Evolutionary conservation across 2,329 filamentous ascomycete species (phyloP), one percentile per base, ranked within the genome.

Genomic region (Rhynchosporium secalis): DNA sequence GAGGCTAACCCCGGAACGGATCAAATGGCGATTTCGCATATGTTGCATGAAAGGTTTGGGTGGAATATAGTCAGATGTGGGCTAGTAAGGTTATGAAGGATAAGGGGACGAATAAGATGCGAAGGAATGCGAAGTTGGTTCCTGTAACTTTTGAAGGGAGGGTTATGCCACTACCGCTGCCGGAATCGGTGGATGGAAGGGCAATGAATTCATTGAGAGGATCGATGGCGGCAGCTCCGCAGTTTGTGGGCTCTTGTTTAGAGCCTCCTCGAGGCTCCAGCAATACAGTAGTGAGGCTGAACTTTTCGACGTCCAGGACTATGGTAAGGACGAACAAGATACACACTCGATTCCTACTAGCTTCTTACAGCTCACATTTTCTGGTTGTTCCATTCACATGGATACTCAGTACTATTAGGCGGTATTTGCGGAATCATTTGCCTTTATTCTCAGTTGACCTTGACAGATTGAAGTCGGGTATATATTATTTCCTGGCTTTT

Each of bases 51-150:
- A 36, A 28, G 56, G 33, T 57, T 48, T 45, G 56, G 58, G 41
- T 63, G 26, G 46, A 49, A 40, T 47, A 61, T 20, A 52, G 60
- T 7, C 56, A 57, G 28, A 58, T 56, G 31, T 65, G 56, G n/a
- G 40, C 66, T 29, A 62, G 59, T 43, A 62, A 51, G 49, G 52
- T 66, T 36, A 60, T 65, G 55, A 68, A 65, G 55, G 59, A 47
- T 9, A 61, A 59, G 43, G 59, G 56, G 12, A 63, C 47, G 41
- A 67, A 65, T 54, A 56, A 48, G 61, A 29, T 60, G 4, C 60
- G 56, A 33, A 58, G 61, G 57, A 64, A 49, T 47, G 48, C 63
- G n/a, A 61, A 60, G 38, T 10, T 64, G 9, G 52, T 62, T 26
- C 41, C 48, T 6, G 56, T 51, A n/a, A 43, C 61, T 46, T 49